Percentiles rank a stretch among this genome's conserved stretches.
phyloP scores from a whole-genome alignment of 1,139 yeast genomes.

The Suhomyces anneliseae region DNA sequence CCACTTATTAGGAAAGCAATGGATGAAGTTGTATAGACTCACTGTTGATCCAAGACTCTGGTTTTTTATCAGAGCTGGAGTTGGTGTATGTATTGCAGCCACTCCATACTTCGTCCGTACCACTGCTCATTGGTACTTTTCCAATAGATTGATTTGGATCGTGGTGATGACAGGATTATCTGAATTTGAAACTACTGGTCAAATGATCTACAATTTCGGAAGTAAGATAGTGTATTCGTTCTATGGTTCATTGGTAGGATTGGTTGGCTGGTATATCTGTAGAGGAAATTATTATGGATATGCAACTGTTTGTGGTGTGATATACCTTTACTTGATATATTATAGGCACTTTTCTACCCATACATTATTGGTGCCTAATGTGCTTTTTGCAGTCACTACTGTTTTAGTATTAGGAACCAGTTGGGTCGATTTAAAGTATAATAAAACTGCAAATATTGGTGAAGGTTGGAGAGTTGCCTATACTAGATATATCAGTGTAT shows the following conservation, averaged over 20 bases:
- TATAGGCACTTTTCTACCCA: conserved; percentile 38
- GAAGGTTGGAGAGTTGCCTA: conserved; percentile 32
- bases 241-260: conserved; percentile 33
- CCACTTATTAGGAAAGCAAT: conserved; percentile 23
- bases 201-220: conserved; percentile 30
- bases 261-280: conserved; percentile 41
- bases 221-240: conserved; percentile 31
- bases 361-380: conserved; percentile 28
- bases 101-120: conserved; percentile 31
- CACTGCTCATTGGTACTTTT: conserved; percentile 35
- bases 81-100: conserved; percentile 25
- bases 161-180: conserved; percentile 37
- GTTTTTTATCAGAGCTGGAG: conserved; percentile 35
- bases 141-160: conserved; percentile 33
- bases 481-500: conserved; percentile 29
- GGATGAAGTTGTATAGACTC: conserved; percentile 17
- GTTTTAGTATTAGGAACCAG: conserved; percentile 39
- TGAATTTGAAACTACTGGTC: conserved; percentile 35
- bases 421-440: conserved; percentile 28
- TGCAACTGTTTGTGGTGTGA: conserved; percentile 30
- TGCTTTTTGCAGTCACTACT: conserved; percentile 31
- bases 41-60: conserved; percentile 26
- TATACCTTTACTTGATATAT: conserved; percentile 25
- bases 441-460: conserved; percentile 25
- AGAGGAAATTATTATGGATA: conserved; percentile 37